These are phyloP conservation scores for Candida buenavistaensis DNA, from an alignment of 1,139 yeast species.

Conservation along the genomic window DNA sequence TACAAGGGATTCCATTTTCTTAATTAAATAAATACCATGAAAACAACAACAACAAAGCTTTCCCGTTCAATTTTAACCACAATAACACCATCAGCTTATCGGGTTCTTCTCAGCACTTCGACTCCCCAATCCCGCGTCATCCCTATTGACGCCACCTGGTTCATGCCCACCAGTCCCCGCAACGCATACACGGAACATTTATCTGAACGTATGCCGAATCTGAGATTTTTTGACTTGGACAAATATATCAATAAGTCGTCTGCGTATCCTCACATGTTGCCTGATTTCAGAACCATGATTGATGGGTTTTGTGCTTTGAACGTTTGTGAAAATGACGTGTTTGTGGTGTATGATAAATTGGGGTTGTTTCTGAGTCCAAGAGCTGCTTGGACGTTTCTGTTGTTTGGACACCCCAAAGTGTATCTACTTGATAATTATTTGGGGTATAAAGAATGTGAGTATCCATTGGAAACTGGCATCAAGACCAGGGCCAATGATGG, in stretches of 20 bases:
- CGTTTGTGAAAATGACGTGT: slow-evolving; percentile 47
- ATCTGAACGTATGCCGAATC: slow-evolving; percentile 58
- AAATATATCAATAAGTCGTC: slow-evolving; percentile 51
- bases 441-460: slow-evolving; percentile 37
- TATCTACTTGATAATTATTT: slow-evolving; percentile 69
- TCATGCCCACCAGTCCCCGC: slow-evolving; percentile 71
- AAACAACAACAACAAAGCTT: too few relatives aligned
- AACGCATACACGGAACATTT: slow-evolving; percentile 60
- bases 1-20: too few relatives aligned
- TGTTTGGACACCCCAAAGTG: slow-evolving; percentile 73
- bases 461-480: slow-evolving; percentile 22
- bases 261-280: slow-evolving; percentile 88
- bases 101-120: slow-evolving; percentile 12
- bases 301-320: slow-evolving; percentile 51
- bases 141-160: slow-evolving; percentile 92
- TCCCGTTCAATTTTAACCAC: slow-evolving; percentile 3
- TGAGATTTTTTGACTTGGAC: slow-evolving; percentile 83
- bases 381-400: slow-evolving; percentile 83
- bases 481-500: too few relatives aligned
- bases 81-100: slow-evolving; percentile 4
- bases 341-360: slow-evolving; percentile 82
- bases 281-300: slow-evolving; percentile 56
- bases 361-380: slow-evolving; percentile 90
- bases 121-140: slow-evolving; percentile 39
- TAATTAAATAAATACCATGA: too few relatives aligned